Evolutionary conservation across 1,284 basidiomycete genomes (phyloP).

Genomic region (Schizophyllum commune): DNA sequence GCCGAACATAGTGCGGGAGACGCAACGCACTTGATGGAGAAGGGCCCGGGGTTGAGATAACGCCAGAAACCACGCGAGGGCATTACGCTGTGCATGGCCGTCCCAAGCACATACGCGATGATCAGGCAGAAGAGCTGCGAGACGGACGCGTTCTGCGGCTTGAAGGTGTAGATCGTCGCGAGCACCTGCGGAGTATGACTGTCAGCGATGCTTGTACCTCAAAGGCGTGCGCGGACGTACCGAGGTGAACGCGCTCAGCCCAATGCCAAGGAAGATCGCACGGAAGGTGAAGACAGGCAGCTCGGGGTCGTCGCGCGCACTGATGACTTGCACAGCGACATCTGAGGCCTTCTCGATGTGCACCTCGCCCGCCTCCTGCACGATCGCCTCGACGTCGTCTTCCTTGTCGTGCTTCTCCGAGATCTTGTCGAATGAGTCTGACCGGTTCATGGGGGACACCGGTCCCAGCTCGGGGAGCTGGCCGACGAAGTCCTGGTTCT

Average conservation of each 20-base stretch:
- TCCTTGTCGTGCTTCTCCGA: not conserved
- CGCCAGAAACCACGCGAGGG: conserved; percentile 37
- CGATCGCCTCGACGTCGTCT: not conserved
- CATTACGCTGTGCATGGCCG: conserved; percentile 32
- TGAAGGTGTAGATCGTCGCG: conserved; percentile 45
- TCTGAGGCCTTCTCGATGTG: conserved; percentile 36
- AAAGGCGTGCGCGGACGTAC: conserved; percentile 22
- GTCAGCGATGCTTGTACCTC: not conserved
- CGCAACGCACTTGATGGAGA: conserved; percentile 40
- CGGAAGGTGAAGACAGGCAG: conserved; percentile 42
- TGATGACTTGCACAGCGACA: conserved; percentile 40
- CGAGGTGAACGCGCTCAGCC: conserved; percentile 41
- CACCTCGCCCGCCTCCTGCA: not conserved
- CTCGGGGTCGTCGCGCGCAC: conserved; percentile 36
- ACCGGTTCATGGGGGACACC: not conserved
- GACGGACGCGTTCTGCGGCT: conserved; percentile 49
- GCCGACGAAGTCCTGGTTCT: not conserved
- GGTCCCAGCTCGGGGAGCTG: not conserved
- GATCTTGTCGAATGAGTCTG: not conserved
- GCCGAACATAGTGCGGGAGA: not conserved
- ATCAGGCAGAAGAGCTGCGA: conserved; percentile 54
- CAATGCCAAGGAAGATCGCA: conserved; percentile 36
- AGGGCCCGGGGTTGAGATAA: conserved; percentile 46
- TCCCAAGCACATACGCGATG: conserved; percentile 53
- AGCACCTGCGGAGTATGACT: not conserved